Conservation (phyloP, 202 grass and related monocot species). For the Saccharum hybrid region DNA sequence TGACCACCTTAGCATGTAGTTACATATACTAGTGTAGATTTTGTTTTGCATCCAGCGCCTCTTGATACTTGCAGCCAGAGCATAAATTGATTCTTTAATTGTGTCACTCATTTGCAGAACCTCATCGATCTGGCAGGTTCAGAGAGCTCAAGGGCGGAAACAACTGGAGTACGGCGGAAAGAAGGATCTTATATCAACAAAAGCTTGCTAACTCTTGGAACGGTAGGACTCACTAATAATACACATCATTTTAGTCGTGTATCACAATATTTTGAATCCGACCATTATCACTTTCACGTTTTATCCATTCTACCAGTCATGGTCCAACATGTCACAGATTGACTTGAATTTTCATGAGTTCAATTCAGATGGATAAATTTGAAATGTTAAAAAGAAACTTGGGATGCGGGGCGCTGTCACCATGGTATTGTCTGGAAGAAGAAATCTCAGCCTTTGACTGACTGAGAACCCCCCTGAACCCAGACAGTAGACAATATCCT, state of each 20-base stretch:
- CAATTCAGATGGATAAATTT: not conserved
- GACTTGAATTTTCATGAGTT: constrained; percentile 13
- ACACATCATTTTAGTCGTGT: constrained; percentile 17
- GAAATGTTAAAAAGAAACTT: not conserved
- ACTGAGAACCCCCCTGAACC: not conserved
- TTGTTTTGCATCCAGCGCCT: constrained; percentile 12
- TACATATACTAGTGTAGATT: constrained; percentile 6
- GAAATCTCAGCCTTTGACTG: not conserved
- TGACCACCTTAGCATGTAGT: constrained; percentile 24
- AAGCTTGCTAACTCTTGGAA: constrained; percentile 99
- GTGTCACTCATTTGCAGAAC: constrained; percentile 80
- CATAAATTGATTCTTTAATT: constrained; percentile 49
- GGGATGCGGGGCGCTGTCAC: too few species aligned
- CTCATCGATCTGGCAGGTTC: constrained; percentile 99
- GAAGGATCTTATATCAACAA: constrained; percentile 99
- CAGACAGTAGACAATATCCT: not conserved
- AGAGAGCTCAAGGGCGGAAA: constrained; percentile 97
- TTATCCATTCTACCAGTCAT: constrained; percentile 35
- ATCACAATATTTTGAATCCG: constrained; percentile 17
- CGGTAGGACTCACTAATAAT: constrained; percentile 52
- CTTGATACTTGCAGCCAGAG: constrained; percentile 8
- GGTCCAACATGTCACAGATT: not conserved
- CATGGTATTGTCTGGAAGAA: not conserved
- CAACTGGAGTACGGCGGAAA: constrained; percentile 91
- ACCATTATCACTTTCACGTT: not conserved